Conservation (phyloP, 1,284 basidiomycete species). For the Cryptococcus hybrid region DNA sequence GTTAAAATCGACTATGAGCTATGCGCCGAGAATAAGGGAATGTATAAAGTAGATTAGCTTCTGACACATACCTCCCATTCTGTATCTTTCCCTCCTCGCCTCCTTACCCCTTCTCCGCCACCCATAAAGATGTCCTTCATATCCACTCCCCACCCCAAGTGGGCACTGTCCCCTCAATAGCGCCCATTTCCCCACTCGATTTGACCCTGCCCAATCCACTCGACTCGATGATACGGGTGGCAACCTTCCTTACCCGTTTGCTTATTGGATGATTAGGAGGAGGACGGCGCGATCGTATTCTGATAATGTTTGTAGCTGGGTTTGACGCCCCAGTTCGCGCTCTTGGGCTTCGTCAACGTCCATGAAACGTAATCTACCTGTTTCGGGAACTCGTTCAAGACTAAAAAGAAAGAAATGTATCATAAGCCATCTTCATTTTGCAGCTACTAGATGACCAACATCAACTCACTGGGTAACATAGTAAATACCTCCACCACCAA, state of each 20-base stretch:
- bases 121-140: constrained; percentile 31
- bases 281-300: constrained; percentile 64
- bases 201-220: constrained; percentile 67
- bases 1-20: constrained; percentile 15
- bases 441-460: background rate
- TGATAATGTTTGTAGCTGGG: constrained; percentile 57
- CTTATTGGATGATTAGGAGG: constrained; percentile 65
- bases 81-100: constrained; percentile 46
- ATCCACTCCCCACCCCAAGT: constrained; percentile 30
- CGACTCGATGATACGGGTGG: constrained; percentile 67
- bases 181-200: constrained; percentile 33
- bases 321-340: constrained; percentile 49
- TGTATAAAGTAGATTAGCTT: background rate
- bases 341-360: constrained; percentile 64
- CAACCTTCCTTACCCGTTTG: constrained; percentile 66
- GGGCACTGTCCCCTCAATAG: constrained; percentile 32
- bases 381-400: constrained; percentile 75
- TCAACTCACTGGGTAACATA: constrained; percentile 61
- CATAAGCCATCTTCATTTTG: too few relatives aligned
- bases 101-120: constrained; percentile 14
- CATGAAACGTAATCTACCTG: constrained; percentile 82
- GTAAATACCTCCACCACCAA: constrained; percentile 55
- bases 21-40: too few relatives aligned
- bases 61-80: constrained; percentile 48
- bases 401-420: constrained; percentile 49